Conservation (phyloP, 306 rosid genomes). For the Castanospermum australe region DNA sequence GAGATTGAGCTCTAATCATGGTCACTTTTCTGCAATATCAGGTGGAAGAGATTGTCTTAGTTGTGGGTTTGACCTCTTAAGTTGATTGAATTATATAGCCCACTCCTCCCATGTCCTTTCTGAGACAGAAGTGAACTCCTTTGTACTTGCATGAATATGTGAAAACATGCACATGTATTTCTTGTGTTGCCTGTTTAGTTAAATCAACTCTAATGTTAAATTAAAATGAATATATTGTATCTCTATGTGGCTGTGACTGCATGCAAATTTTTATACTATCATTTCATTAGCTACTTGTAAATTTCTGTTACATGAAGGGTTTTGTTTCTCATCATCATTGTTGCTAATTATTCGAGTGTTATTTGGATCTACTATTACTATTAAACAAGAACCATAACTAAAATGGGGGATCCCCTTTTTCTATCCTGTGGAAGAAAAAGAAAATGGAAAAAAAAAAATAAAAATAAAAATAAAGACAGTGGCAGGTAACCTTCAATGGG, state of each 20-base stretch:
- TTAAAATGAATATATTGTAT: neutral
- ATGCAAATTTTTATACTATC: neutral
- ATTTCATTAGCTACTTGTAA: neutral
- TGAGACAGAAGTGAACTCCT: neutral
- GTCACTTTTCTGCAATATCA: conserved; percentile 8
- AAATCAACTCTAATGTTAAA: neutral
- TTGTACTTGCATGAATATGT: conserved; percentile 11
- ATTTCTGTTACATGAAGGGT: neutral
- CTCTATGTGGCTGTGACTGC: neutral
- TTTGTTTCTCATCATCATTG: neutral
- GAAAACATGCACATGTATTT: conserved; percentile 7
- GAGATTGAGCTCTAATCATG: conserved; percentile 15
- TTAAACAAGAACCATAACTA: conserved; percentile 4
- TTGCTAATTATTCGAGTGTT: conserved; percentile 10
- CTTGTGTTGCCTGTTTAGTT: neutral
- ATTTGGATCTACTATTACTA: neutral
- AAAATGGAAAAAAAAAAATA: neutral
- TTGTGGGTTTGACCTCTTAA: conserved; percentile 13
- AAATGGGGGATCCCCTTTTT: neutral
- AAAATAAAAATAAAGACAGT: neutral
- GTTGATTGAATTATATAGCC: neutral
- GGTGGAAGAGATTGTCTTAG: neutral
- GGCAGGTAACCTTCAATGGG: neutral
- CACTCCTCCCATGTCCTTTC: conserved; percentile 1
- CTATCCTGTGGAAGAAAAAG: conserved; percentile 11